These are phyloP conservation scores for Hortaea werneckii DNA, from an alignment of 2,329 filamentous ascomycete genomes.

Conservation along the genomic window DNA sequence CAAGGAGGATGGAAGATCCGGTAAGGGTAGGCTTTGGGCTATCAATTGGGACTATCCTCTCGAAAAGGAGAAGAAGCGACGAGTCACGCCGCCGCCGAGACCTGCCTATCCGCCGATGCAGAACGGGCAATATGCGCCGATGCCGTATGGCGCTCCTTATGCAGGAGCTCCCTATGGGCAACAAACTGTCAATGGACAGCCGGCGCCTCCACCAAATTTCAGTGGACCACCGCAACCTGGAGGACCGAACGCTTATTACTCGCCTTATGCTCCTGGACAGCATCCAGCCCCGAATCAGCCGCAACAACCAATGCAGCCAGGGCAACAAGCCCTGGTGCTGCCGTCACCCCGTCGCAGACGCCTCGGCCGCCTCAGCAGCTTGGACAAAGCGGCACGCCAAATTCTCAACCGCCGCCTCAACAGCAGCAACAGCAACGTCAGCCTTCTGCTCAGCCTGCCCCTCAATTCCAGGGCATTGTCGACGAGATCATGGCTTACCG, in stretches of 20 bases:
- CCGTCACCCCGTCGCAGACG: not conserved
- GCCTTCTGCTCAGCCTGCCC: constrained; percentile 7
- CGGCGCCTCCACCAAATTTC: constrained; percentile 3
- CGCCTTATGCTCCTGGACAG: constrained; percentile 6
- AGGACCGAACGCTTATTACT: constrained; percentile 6
- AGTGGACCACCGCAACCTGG: constrained; percentile 9
- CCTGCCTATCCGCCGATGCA: constrained; percentile 10
- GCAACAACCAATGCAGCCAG: not conserved
- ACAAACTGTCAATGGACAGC: constrained; percentile 8
- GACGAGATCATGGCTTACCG: constrained; percentile 16
- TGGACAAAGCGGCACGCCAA: not conserved
- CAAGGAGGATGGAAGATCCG: constrained; percentile 48
- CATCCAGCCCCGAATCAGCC: constrained; percentile 1
- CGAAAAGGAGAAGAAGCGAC: constrained; percentile 47
- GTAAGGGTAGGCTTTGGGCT: constrained; percentile 55
- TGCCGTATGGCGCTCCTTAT: constrained; percentile 3
- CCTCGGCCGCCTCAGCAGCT: not conserved
- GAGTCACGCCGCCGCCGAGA: constrained; percentile 30
- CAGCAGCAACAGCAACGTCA: constrained; percentile 5
- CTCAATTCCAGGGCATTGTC: constrained; percentile 14
- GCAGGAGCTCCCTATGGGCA: constrained; percentile 7
- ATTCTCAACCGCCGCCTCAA: not conserved
- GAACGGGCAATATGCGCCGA: constrained; percentile 10
- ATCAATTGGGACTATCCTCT: constrained; percentile 50
- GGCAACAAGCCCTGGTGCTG: not conserved